Conservation (phyloP, 352 stramenopile genomes). For the Pythium coloratum region DNA sequence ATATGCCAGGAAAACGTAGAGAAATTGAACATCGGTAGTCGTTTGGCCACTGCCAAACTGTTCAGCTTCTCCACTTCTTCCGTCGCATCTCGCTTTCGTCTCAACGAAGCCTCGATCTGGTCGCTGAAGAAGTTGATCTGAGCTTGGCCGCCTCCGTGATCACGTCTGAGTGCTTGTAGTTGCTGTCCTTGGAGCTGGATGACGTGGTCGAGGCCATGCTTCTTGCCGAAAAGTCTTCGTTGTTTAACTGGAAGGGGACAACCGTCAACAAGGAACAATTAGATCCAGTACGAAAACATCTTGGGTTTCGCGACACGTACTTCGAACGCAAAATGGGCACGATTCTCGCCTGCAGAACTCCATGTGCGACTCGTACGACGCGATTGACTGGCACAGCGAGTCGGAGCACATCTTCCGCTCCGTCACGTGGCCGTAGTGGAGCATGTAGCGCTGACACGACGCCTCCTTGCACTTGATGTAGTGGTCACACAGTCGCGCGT, state of each 20-base stretch:
- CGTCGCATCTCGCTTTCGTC: constrained; percentile 27
- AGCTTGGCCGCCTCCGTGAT: constrained; percentile 8
- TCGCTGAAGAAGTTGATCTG: constrained; percentile 27
- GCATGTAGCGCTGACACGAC: constrained; percentile 21
- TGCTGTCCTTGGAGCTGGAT: constrained; percentile 23
- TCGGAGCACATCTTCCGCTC: constrained; percentile 26
- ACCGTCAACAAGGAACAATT: background rate
- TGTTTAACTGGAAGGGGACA: constrained; percentile 21
- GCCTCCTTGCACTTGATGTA: constrained; percentile 32
- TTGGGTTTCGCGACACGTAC: constrained; percentile 14
- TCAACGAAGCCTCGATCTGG: constrained; percentile 31
- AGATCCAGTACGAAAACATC: background rate
- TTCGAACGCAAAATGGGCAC: constrained; percentile 43
- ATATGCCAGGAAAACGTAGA: constrained; percentile 39
- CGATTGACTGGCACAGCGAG: constrained; percentile 25
- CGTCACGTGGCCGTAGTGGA: constrained; percentile 25
- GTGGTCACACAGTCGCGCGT: constrained; percentile 30
- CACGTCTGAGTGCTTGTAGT: constrained; percentile 15
- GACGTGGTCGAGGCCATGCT: constrained; percentile 20
- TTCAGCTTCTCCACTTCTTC: constrained; percentile 38
- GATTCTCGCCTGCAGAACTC: constrained; percentile 13
- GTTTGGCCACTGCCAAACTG: constrained; percentile 25
- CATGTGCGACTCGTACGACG: constrained; percentile 33
- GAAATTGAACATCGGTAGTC: constrained; percentile 46
- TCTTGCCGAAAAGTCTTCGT: constrained; percentile 27